phyloP scores from a whole-genome alignment of 2,329 filamentous ascomycete species.

The Hirsutella thompsonii region DNA sequence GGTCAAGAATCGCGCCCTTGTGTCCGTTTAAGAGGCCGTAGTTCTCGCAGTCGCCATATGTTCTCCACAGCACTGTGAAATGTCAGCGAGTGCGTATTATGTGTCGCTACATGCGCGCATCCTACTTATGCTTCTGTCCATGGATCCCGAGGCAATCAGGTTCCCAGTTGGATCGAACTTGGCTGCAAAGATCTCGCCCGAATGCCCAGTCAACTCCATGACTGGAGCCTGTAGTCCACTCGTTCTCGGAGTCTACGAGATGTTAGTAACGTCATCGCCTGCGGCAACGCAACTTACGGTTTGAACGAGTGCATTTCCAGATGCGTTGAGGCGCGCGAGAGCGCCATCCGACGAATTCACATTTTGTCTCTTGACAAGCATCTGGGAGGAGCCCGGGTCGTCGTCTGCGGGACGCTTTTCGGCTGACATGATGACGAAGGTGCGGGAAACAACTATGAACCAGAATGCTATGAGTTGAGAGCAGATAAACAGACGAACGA shows the following conservation, averaged over 20 bases:
- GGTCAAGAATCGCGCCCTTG: conserved; percentile 77
- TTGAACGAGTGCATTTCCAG: conserved; percentile 35
- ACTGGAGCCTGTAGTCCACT: conserved; percentile 79
- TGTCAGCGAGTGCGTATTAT: conserved; percentile 6
- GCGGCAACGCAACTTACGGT: conserved; percentile 24
- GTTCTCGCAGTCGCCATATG: conserved; percentile 87
- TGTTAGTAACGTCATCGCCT: background rate
- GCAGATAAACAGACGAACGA: too few relatives aligned
- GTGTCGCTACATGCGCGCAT: background rate
- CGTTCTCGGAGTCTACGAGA: conserved; percentile 52
- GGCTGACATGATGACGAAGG: conserved; percentile 53
- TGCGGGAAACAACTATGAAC: background rate
- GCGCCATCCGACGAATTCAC: conserved; percentile 33
- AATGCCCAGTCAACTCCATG: conserved; percentile 77
- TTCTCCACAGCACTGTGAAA: conserved; percentile 73
- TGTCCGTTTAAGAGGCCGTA: conserved; percentile 83
- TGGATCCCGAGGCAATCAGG: conserved; percentile 84
- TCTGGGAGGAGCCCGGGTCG: conserved; percentile 65
- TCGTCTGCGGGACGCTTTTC: conserved; percentile 88
- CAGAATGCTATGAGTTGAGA: too few relatives aligned
- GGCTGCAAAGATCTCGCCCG: conserved; percentile 81
- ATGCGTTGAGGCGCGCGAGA: conserved; percentile 37
- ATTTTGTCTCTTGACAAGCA: conserved; percentile 85
- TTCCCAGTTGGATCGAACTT: conserved; percentile 84
- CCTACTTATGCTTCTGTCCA: conserved; percentile 84